These are phyloP conservation scores for Prunus davidiana DNA, from an alignment of 306 rosid genomes.

Conservation along the genomic window DNA sequence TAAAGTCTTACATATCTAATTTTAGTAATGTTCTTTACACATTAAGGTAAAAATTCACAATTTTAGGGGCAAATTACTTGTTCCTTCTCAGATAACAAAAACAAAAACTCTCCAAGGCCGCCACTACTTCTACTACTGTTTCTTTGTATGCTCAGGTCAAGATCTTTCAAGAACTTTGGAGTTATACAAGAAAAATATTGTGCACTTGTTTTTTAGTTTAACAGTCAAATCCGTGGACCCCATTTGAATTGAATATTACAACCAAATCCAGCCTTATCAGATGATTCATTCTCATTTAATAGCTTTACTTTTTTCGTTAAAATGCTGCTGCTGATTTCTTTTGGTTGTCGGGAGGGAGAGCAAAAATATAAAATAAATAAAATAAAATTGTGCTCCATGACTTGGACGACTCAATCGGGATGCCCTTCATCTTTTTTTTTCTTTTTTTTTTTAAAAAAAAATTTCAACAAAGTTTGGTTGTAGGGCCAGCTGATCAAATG, in stretches of 20 bases:
- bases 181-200: not conserved
- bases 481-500: slow-evolving; percentile 29
- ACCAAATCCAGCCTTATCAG: slow-evolving; percentile 24
- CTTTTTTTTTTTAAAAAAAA: not conserved
- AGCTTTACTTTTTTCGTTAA: slow-evolving; percentile 10
- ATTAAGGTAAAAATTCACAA: too few relatives aligned
- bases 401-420: not conserved
- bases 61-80: too few relatives aligned
- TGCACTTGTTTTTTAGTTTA: not conserved
- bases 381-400: not conserved
- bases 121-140: not conserved
- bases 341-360: not conserved
- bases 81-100: too few relatives aligned
- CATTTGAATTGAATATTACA: not conserved
- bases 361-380: not conserved
- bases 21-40: too few relatives aligned
- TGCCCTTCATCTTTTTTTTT: not conserved
- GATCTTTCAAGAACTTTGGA: not conserved
- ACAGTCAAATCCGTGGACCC: slow-evolving; percentile 18
- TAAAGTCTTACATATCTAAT: too few relatives aligned
- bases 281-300: slow-evolving; percentile 14
- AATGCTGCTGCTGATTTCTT: not conserved
- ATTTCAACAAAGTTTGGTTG: not conserved
- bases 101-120: not conserved
- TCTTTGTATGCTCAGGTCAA: not conserved